Percentiles rank a stretch among this genome's conserved stretches.
phyloP scores from a whole-genome alignment of 202 grass and related monocot genomes.

The Dendrocalamus latiflorus region DNA sequence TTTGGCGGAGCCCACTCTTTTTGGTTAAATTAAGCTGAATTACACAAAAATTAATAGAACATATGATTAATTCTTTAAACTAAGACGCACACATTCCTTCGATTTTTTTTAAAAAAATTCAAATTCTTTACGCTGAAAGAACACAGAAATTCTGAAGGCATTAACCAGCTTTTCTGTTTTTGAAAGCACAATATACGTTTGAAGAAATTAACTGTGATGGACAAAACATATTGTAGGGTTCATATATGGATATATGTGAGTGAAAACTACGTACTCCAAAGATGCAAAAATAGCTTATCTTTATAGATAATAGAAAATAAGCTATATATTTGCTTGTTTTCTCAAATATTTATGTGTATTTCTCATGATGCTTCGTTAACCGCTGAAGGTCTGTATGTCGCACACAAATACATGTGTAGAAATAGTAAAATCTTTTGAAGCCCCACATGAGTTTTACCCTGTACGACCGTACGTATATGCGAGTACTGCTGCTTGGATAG shows the following conservation, averaged over 20 bases:
- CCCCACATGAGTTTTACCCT: background rate
- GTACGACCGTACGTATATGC: background rate
- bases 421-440: slow-evolving; percentile 17
- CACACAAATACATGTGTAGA: background rate
- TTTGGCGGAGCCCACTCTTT: too few relatives aligned
- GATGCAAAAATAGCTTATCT: background rate
- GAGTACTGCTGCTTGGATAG: slow-evolving; percentile 16
- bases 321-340: background rate
- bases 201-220: background rate
- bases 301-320: background rate
- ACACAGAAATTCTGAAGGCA: background rate
- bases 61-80: background rate
- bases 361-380: background rate
- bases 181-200: background rate
- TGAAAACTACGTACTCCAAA: background rate
- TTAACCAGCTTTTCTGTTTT: background rate
- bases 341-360: background rate
- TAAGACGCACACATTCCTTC: background rate
- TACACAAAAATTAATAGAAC: background rate
- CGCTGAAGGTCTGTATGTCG: background rate
- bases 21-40: background rate
- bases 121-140: background rate
- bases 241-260: background rate
- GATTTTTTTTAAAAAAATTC: background rate
- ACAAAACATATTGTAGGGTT: background rate